A percentile compares a stretch with the other conserved stretches of the same genome.
phyloP scores from a whole-genome alignment of 495 filamentous ascomycete genomes.

The Xylaria grammica region DNA sequence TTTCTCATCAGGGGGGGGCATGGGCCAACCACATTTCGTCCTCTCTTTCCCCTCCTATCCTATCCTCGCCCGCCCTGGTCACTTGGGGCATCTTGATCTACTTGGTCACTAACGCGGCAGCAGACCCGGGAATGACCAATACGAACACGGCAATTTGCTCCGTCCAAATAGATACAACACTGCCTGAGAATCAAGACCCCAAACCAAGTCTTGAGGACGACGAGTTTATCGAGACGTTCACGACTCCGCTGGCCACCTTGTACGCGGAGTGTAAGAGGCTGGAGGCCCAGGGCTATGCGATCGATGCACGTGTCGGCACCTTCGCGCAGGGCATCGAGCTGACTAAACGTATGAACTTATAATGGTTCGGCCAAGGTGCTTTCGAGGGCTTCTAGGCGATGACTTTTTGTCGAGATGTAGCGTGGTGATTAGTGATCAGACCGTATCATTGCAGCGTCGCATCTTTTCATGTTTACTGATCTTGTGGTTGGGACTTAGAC shows the following conservation, averaged over 20 bases:
- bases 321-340: slow-evolving; percentile 87
- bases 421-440: slow-evolving; percentile 5
- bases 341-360: slow-evolving; percentile 60
- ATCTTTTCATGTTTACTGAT: slow-evolving; percentile 13
- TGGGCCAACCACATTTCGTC: too few species aligned
- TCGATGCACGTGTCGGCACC: slow-evolving; percentile 84
- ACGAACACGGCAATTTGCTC: slow-evolving; percentile 87
- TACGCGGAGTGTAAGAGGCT: slow-evolving; percentile 71
- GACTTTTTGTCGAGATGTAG: neutral
- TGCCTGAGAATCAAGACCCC: slow-evolving; percentile 69
- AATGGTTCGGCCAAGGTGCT: too few species aligned
- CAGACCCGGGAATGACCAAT: slow-evolving; percentile 80
- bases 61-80: neutral
- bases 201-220: slow-evolving; percentile 81
- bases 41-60: neutral
- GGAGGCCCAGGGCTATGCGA: slow-evolving; percentile 77
- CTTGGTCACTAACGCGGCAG: neutral
- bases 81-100: neutral
- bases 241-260: slow-evolving; percentile 66
- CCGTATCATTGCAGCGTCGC: neutral
- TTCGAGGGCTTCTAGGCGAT: too few species aligned
- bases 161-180: slow-evolving; percentile 75
- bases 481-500: neutral
- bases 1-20: neutral
- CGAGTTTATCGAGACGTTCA: slow-evolving; percentile 90